Percentiles rank a stretch among this genome's conserved stretches.
Conservation (phyloP, 2,329 filamentous ascomycete species). For the Cladobotryum mycophilum region DNA sequence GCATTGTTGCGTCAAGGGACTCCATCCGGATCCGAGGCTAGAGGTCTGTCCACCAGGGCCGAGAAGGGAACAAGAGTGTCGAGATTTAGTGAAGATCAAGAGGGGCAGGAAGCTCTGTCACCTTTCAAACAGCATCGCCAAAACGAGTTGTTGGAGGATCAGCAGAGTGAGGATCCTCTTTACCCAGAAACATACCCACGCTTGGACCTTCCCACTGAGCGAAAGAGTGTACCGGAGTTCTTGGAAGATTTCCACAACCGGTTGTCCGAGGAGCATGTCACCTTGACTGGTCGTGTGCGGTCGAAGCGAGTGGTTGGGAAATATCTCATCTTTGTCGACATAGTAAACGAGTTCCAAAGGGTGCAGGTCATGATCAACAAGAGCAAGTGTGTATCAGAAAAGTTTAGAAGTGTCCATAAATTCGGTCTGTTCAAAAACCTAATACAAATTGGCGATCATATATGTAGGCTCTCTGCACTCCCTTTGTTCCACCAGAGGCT, state of each 20-base stretch:
- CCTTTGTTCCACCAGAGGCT: conserved; percentile 16
- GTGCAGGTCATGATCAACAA: conserved; percentile 74
- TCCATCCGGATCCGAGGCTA: not conserved
- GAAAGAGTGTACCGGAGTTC: conserved; percentile 30
- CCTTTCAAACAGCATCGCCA: conserved; percentile 32
- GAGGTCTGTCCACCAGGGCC: conserved; percentile 18
- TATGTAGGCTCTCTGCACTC: conserved; percentile 53
- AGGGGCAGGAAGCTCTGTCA: conserved; percentile 22
- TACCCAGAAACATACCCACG: conserved; percentile 32
- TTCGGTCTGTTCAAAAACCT: conserved; percentile 59
- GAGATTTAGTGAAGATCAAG: conserved; percentile 15
- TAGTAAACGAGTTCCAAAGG: conserved; percentile 64
- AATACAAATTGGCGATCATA: conserved; percentile 74
- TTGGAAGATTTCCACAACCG: conserved; percentile 23
- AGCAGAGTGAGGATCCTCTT: conserved; percentile 28
- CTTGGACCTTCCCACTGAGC: conserved; percentile 20
- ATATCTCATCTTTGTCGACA: conserved; percentile 78
- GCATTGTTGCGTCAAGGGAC: not conserved
- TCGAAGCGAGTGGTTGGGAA: conserved; percentile 65
- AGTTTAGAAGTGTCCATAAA: conserved; percentile 29
- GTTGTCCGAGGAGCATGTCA: conserved; percentile 23
- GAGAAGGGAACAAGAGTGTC: conserved; percentile 8
- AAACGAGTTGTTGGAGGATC: conserved; percentile 26
- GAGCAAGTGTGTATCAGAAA: conserved; percentile 36
- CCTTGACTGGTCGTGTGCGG: conserved; percentile 58